Percentiles rank a stretch among this genome's conserved stretches.
Conservation (phyloP, 371 early-diverging fungal genomes). For the Massospora cicadina region DNA sequence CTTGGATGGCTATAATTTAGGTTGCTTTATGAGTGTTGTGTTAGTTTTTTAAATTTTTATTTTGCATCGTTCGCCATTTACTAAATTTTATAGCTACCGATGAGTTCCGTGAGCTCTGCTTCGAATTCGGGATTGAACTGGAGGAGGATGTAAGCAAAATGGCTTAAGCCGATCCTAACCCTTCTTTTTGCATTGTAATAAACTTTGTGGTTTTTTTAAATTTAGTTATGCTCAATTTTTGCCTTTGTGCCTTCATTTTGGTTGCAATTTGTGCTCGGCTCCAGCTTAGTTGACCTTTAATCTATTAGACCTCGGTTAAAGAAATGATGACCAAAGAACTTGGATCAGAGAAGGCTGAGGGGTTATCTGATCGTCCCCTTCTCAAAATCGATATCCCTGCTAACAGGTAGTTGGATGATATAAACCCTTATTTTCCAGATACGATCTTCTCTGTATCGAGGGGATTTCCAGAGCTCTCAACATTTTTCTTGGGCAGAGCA, state of each 20-base stretch:
- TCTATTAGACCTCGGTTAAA: conserved; percentile 55
- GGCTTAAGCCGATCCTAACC: no score
- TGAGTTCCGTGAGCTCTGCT: conserved; percentile 94
- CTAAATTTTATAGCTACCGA: conserved; percentile 33
- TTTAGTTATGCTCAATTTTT: no score
- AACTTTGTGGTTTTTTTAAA: no score
- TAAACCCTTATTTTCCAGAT: conserved; percentile 28
- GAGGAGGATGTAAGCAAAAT: conserved; percentile 88
- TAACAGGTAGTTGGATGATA: conserved; percentile 61
- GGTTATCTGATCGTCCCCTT: conserved; percentile 52
- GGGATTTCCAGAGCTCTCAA: conserved; percentile 80
- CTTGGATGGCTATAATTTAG: no score
- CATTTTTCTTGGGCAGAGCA: conserved; percentile 49
- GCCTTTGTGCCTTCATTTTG: no score
- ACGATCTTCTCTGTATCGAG: conserved; percentile 90
- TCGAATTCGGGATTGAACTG: conserved; percentile 99
- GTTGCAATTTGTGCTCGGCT: no score
- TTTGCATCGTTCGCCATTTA: conserved; percentile 4
- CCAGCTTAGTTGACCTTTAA: conserved; percentile 6
- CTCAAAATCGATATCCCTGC: conserved; percentile 99
- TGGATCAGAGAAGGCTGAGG: conserved; percentile 30
- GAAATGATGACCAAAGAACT: conserved; percentile 48
- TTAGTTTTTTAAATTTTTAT: neutral
- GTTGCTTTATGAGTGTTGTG: no score
- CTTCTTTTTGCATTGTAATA: no score